Base-by-base conservation (phyloP, 352 stramenopile genomes). In the Phytophthora ramorum region DNA sequence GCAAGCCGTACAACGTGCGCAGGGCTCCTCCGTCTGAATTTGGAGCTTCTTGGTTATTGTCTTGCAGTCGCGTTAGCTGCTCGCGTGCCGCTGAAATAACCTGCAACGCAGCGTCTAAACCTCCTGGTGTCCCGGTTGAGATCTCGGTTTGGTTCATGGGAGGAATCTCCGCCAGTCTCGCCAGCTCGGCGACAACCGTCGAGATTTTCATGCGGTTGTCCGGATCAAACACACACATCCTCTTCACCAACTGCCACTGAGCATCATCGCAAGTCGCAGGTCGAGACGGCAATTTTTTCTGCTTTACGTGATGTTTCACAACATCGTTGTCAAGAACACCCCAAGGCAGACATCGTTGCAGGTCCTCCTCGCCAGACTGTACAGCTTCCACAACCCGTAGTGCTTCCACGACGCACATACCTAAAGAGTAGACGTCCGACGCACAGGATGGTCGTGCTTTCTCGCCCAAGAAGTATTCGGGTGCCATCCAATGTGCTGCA, bases 111-210 rank as follows among this genome's bases (percentile, higher is more conserved):
- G 35, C 35, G 12, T 43, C 4, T 8, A 37, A 14, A 9, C 32
- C 7, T 37, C 9, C 32, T 9, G 32, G 32, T 37, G 10, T 37
- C 32, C 9, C 10, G 8, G 32, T 37, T 13, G 10, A 14, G 3
- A 37, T 37, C 32, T 37, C 7, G 8, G 32, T 37, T 5, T 37
- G 8, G 7, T 7, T 37, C 1, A 37, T 37, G 32, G 1, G 8
- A 14, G 32, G 32, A 34, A 32, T 32, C 6, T 19, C 9, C 8
- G 28, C 47, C 30, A 54, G n/a, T 26, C 26, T 41, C 16, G 47
- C 47, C 26, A 54, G 16, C 17, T 54, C 47, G n/a, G 28, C 47
- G 3, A 54, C n/a, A 7, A 54, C 47, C 17, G 28, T 54, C 16
- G 26, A 28, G 30, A 54, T 43, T 4, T 54, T 54, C 24, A 55